Base-by-base conservation (phyloP, 1,284 basidiomycete species). In the Sanghuangporus sanghuang region DNA sequence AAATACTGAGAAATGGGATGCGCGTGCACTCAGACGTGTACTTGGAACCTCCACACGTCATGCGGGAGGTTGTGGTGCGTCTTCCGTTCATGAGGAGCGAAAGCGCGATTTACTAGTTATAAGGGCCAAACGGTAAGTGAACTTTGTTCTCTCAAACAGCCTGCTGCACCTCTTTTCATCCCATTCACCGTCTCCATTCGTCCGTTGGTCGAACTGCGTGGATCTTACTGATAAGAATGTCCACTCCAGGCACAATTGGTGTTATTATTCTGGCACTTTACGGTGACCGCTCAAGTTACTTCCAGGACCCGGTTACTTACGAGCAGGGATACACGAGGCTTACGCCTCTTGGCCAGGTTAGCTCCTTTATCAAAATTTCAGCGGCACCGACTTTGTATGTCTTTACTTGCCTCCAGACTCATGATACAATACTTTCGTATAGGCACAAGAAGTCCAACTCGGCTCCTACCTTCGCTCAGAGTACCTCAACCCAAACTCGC, bases 251-350 rank as follows among this genome's bases (percentile, higher is more conserved):
- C 75, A 85, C 93, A 64, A 84, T 90, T 69, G 92, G 93, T 75
- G 87, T 90, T 69, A 83, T 95, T 70, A 79, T 93, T 72, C 79
- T 95, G 70, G 86, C 89, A 64, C 88, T 93, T 69, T 94, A 94
- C 71, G 93, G 93, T 66, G 93, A 94, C 76, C 84, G 91, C 64
- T 77, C 77, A 68, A 85, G 81, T 68, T 89, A 81, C 74, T 84
- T 83, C 75, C 91, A 92, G 73, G 80, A 90, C 71, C 87, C 89
- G 50, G 73, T 77, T 69, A 86, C 81, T 35, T 94, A 95, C 74
- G 76, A 84, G 60, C 82, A 85, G 32, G 78, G 82, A n/a, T 81
- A 84, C 69, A 89, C 91, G 27, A 85, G 86, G 74, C 89, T 92
- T 65, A 96, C 93, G 39, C 86, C 92, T 59, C 84, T 95, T 59